These are phyloP conservation scores for Microcyclosporella mali DNA, from an alignment of 2,329 filamentous ascomycete species.

Conservation along the genomic window DNA sequence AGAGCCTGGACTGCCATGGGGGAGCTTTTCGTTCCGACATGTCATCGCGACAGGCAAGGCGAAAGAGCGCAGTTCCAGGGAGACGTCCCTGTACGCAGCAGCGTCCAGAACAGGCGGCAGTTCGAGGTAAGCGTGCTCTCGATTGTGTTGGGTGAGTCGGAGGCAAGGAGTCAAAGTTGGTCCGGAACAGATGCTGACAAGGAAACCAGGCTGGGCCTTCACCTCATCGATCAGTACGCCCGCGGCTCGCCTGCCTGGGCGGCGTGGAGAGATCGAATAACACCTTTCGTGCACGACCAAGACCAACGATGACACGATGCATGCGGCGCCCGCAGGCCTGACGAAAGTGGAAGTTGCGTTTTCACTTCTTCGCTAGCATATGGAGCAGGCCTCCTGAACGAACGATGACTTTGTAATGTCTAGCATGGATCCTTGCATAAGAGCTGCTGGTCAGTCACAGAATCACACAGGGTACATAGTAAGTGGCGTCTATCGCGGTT, in stretches of 20 bases:
- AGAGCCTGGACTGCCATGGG: constrained; percentile 65
- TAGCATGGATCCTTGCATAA: no score
- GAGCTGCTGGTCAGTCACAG: no score
- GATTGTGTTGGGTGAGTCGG: constrained; percentile 10
- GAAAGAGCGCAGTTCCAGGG: constrained; percentile 40
- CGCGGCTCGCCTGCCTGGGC: constrained; percentile 28
- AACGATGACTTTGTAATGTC: no score
- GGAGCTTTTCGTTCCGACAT: constrained; percentile 57
- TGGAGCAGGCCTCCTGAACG: no score
- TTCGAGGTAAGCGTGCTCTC: constrained; percentile 30
- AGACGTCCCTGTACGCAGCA: constrained; percentile 35
- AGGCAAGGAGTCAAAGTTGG: neutral
- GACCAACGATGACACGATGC: neutral
- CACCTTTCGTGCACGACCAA: neutral
- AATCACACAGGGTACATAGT: no score
- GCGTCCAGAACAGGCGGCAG: constrained; percentile 35
- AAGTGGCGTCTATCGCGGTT: no score
- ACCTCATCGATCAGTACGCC: constrained; percentile 38
- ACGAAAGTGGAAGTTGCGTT: no score
- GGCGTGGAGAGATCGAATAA: constrained; percentile 16
- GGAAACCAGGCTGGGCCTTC: constrained; percentile 32
- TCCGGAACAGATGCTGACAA: constrained; percentile 2
- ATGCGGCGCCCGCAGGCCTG: no score
- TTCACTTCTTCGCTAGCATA: no score
- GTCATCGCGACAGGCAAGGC: constrained; percentile 41